Evolutionary conservation across 169 alveolate genomes (phyloP).

Genomic region (Eimeria maxima): DNA sequence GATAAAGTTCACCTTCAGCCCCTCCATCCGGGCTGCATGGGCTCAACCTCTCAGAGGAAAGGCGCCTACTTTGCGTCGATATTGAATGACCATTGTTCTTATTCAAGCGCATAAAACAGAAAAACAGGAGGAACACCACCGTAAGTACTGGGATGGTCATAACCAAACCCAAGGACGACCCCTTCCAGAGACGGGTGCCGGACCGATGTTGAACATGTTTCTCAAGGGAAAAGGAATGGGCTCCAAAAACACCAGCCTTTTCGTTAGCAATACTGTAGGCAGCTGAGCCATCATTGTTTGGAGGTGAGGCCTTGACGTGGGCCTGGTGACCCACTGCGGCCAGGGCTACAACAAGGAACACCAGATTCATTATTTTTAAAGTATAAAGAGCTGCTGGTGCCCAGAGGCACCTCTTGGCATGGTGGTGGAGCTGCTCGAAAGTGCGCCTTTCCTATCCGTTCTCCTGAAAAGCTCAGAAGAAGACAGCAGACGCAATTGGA

Average conservation of each 20-base stretch:
- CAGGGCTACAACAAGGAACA: not conserved
- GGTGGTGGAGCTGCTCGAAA: not conserved
- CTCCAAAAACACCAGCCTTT: not conserved
- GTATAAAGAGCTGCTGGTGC: not conserved
- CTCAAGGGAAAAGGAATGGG: not conserved
- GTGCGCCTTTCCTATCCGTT: not conserved
- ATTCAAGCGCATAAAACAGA: not conserved
- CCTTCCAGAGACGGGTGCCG: not conserved
- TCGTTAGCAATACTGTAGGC: not conserved
- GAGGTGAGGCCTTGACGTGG: not conserved
- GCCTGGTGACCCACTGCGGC: not conserved
- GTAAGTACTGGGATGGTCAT: not conserved
- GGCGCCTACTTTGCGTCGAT: constrained; percentile 8
- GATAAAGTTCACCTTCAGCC: not conserved
- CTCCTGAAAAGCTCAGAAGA: not conserved
- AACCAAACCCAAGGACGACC: not conserved
- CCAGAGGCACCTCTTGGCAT: constrained; percentile 12
- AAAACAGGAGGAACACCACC: constrained; percentile 18
- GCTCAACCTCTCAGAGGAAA: not conserved
- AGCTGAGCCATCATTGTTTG: not conserved
- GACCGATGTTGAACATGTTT: not conserved
- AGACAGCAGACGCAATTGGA: not conserved
- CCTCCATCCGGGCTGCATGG: not conserved
- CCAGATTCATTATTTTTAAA: not conserved
- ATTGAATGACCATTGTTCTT: not conserved